These are phyloP conservation scores for Rhizopogon salebrosus DNA, from an alignment of 768 basidiomycete genomes.

Conservation along the genomic window DNA sequence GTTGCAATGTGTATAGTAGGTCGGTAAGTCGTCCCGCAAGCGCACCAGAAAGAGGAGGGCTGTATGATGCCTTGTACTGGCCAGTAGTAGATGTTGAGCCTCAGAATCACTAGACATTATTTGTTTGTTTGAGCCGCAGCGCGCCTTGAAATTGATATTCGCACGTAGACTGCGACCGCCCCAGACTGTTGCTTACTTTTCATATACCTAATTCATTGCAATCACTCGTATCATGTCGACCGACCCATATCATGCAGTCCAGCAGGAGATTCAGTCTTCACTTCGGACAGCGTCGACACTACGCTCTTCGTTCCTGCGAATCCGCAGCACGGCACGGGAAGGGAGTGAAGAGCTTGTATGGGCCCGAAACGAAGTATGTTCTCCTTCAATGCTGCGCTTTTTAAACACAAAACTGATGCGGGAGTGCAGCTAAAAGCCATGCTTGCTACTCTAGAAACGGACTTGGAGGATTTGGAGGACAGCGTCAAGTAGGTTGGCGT, in stretches of 20 bases:
- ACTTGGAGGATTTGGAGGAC: conserved; percentile 90
- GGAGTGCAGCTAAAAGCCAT: conserved; percentile 62
- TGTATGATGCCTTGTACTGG: too few relatives aligned
- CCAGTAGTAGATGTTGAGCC: too few relatives aligned
- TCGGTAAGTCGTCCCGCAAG: conserved; percentile 33
- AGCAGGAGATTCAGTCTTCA: conserved; percentile 75
- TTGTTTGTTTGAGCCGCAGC: too few relatives aligned
- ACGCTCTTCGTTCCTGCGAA: conserved; percentile 71
- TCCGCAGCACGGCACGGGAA: conserved; percentile 65
- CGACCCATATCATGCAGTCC: conserved; percentile 86
- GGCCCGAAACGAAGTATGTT: conserved; percentile 69
- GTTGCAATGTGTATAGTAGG: conserved; percentile 71
- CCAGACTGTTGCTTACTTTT: background rate
- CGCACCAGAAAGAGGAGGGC: conserved; percentile 57
- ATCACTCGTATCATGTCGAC: conserved; percentile 43
- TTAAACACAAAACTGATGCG: background rate
- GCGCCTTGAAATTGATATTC: too few relatives aligned
- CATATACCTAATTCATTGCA: background rate
- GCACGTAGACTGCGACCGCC: too few relatives aligned
- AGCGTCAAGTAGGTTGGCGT: conserved; percentile 67
- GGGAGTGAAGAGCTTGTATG: conserved; percentile 79
- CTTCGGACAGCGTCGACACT: conserved; percentile 68
- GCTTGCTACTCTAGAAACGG: conserved; percentile 74
- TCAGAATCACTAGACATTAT: too few relatives aligned
- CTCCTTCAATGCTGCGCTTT: background rate